Evolutionary conservation across 345 rosid genomes (phyloP), one percentile per base, ranked within the genome.

Genomic region (Hibiscus mutabilis): DNA sequence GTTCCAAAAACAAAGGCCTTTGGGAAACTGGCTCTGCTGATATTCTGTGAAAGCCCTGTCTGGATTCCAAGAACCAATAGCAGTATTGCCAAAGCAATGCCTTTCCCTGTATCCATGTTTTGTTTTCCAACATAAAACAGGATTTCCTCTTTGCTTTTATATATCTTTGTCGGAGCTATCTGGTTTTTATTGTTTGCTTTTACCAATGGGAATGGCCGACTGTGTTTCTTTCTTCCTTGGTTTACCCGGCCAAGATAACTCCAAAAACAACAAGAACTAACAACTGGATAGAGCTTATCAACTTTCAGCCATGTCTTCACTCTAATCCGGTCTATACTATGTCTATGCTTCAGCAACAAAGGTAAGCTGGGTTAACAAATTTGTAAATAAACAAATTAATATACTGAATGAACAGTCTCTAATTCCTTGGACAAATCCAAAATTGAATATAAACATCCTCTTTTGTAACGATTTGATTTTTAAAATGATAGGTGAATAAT

Each of bases 1-100:
- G 89, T 86, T 73, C 89, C 87, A 18, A 86, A 83, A 57, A 83
- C 82, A 77, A 86, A 86, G 16, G 83, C 87, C 59, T 78, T 59
- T 5, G 87, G 89, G 55, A 86, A 86, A 66, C 84, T 82, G 33
- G 75, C 60, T 80, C 87, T 80, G 29, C 61, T 76, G 14, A 85
- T 81, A 8, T 37, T 31, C 56, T 78, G 73, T 3, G 75, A 80
- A 7, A 66, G 63, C 55, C 80, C 78, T 46, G 73, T 72, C 37
- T 69, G 78, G 55, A 53, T 46, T 52, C 68, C 76, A 61, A 77
- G 25, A 55, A 76, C 63, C 56, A 69, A 47, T 73, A 75, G 12
- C 21, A 25, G 22, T 3, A 62, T 1, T 37, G 29, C 60, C 77
- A 74, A 13, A 62, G 57, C 75, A 75, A 76, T 52, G 61, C 35